phyloP scores from a whole-genome alignment of 257 asterid species.

The Verbascum thapsus region DNA sequence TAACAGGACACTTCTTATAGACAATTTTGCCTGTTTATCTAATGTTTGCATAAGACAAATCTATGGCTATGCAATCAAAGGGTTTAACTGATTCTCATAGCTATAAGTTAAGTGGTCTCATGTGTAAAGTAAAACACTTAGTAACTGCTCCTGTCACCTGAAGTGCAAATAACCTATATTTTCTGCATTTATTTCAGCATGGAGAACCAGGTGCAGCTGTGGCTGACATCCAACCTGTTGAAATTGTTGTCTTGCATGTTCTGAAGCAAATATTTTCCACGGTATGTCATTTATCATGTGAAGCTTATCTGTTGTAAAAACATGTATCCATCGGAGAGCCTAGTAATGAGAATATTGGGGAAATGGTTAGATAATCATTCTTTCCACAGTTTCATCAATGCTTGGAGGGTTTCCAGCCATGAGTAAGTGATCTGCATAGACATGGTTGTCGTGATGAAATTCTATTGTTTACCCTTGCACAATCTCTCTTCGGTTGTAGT shows the following conservation, averaged over 20 bases:
- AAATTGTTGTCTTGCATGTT: conserved; percentile 88
- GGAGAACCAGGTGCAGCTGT: conserved; percentile 99
- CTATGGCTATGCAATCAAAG: conserved; percentile 1
- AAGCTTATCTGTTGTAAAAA: too few species aligned
- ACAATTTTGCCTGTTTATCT: conserved; percentile 17
- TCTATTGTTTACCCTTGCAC: too few species aligned
- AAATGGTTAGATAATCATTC: too few species aligned
- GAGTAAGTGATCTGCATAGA: too few species aligned
- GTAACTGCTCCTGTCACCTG: conserved; percentile 27
- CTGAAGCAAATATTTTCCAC: conserved; percentile 75
- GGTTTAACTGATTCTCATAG: conserved; percentile 4
- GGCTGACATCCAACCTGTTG: conserved; percentile 89
- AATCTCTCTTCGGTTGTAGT: too few species aligned
- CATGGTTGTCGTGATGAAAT: too few species aligned
- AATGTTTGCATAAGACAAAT: conserved; percentile 4
- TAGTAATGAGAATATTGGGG: too few species aligned
- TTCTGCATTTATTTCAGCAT: conserved; percentile 63
- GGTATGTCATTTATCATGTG: too few species aligned
- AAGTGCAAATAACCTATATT: conserved; percentile 30
- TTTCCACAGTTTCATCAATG: too few species aligned
- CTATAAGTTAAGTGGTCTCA: conserved; percentile 27
- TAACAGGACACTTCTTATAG: conserved; percentile 16
- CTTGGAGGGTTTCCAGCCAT: too few species aligned
- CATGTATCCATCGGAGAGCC: too few species aligned
- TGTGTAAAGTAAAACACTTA: conserved; percentile 11